Evolutionary conservation across 2,329 filamentous ascomycete genomes (phyloP), one percentile per base, ranked within the genome.

Genomic region (Diaporthe ampelina): DNA sequence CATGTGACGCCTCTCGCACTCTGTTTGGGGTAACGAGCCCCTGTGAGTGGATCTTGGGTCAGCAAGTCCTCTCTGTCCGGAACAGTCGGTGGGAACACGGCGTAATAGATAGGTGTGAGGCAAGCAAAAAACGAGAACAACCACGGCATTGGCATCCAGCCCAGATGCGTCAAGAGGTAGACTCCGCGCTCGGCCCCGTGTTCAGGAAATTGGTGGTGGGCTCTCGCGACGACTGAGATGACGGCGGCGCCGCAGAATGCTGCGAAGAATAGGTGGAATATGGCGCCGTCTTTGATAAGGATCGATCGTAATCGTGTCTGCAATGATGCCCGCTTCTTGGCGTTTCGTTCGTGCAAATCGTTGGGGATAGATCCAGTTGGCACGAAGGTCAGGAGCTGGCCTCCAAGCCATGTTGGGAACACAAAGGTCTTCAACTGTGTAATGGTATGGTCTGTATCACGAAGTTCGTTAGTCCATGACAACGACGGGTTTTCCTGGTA

Each of bases 91-190:
- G 91, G 91, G 76, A 88, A 88, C 71, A 92, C 88, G 32, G 90
- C 89, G 78, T 93, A 93, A 1, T 85, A 84, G 59, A 93, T 85
- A 0, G 91, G 91, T 0, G 86, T 89, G 88, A 89, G 91, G 35
- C 90, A 82, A 0, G 88, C 88, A 68, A 83, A 86, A 83, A 86
- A 87, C 63, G 88, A 85, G 78, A 89, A 88, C 57, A 91, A 78
- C 82, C 90, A 91, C 0, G 89, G 88, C 57, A 91, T 78, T 0
- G 90, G 90, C 8, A 90, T 90, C 90, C 90, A 92, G 82, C 88
- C 89, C 17, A 89, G 89, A 79, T 91, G 89, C 0, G 89, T 91
- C 54, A 92, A 79, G 5, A 92, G 82, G 77, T 86, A 86, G 63
- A 88, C 78, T 21, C 91, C 82, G n/a, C 86, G 81, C 13, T 84